Evolutionary conservation across 441 rosid genomes (phyloP).

Genomic region (Adansonia madagascariensis): DNA sequence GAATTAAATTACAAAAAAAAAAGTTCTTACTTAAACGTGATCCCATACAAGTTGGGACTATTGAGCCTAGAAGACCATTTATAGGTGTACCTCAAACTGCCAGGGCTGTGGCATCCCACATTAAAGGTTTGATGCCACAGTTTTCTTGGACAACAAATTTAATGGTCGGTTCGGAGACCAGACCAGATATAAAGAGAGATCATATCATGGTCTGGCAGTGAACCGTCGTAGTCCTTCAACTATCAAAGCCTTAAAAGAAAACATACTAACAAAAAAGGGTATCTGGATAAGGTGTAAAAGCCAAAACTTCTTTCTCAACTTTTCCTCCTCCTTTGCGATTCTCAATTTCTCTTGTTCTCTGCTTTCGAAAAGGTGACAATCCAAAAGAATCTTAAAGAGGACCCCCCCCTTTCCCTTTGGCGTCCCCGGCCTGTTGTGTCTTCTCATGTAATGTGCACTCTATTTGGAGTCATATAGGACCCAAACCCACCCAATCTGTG

Average conservation of each 20-base stretch:
- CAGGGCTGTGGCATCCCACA: conserved; percentile 16
- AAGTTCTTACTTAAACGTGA: too few relatives aligned
- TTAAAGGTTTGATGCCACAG: conserved; percentile 14
- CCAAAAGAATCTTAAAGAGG: conserved; percentile 36
- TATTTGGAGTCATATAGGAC: conserved; percentile 19
- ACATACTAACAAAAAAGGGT: neutral
- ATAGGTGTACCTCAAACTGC: neutral
- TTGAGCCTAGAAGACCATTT: too few relatives aligned
- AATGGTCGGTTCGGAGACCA: conserved; percentile 26
- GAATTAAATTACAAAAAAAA: too few relatives aligned
- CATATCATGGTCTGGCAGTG: conserved; percentile 32
- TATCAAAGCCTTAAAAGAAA: conserved; percentile 23
- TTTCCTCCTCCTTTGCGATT: conserved; percentile 1
- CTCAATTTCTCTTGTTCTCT: conserved; percentile 1
- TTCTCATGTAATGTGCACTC: neutral
- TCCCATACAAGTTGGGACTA: too few relatives aligned
- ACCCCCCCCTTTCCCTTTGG: conserved; percentile 24
- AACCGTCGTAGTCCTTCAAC: conserved; percentile 46
- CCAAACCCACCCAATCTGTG: neutral
- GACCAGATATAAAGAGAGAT: conserved; percentile 33
- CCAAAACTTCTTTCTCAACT: conserved; percentile 1
- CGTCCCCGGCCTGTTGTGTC: conserved; percentile 2
- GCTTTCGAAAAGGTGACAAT: conserved; percentile 38
- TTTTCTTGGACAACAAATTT: conserved; percentile 35
- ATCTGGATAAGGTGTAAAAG: conserved; percentile 19